A percentile compares a stretch with the other conserved stretches of the same genome.
Evolutionary conservation across 805 yeast genomes (phyloP).

Genomic region (Sugiyamaella marilandica): DNA sequence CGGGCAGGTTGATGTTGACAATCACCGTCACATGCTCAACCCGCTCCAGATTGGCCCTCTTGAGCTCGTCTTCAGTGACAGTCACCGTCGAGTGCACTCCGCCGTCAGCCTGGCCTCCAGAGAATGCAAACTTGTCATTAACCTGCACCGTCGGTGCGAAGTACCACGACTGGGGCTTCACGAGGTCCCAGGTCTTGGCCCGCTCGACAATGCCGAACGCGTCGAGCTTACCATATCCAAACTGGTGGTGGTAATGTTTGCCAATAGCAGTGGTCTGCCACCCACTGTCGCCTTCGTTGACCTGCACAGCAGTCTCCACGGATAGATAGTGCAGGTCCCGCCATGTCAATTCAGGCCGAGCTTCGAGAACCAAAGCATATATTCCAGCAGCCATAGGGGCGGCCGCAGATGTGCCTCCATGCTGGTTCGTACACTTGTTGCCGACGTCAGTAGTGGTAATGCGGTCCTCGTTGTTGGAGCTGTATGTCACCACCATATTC

Average conservation of each 20-base stretch:
- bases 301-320: conserved; percentile 62
- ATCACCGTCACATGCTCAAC: conserved; percentile 85
- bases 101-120: conserved; percentile 14
- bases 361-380: conserved; percentile 73
- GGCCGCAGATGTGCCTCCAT: conserved; percentile 98
- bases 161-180: conserved; percentile 89
- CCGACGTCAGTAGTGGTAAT: conserved; percentile 74
- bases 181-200: conserved; percentile 73
- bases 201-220: conserved; percentile 66
- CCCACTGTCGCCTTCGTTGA: conserved; percentile 60
- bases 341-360: conserved; percentile 89
- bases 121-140: conserved; percentile 19
- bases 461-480: conserved; percentile 70
- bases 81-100: conserved; percentile 21
- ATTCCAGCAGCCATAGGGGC: conserved; percentile 99
- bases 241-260: conserved; percentile 71
- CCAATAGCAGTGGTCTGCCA: conserved; percentile 72
- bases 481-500: conserved; percentile 86
- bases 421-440: conserved; percentile 61
- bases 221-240: conserved; percentile 90
- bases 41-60: conserved; percentile 55
- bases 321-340: conserved; percentile 87
- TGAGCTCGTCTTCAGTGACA: conserved; percentile 47
- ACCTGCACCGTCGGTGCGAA: conserved; percentile 45
- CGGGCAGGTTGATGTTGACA: conserved; percentile 58